Evolutionary conservation across 768 basidiomycete species (phyloP).

Genomic region (Trametes cinnabarina): DNA sequence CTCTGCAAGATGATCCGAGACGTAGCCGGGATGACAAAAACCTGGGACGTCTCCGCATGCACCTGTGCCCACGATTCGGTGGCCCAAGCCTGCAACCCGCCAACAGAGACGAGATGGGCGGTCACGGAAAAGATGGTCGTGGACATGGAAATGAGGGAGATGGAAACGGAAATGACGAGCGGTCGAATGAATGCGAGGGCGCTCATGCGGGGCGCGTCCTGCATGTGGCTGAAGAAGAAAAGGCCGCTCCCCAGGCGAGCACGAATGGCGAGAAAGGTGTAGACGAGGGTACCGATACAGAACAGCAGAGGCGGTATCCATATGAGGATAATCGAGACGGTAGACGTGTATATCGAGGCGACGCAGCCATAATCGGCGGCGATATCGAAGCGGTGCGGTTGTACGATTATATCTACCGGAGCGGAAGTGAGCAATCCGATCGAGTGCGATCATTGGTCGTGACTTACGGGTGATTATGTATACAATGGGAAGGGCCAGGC

Average conservation of each 20-base stretch:
- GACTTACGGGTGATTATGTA: conserved; percentile 36
- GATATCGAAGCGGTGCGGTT: conserved; percentile 38
- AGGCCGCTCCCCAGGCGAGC: conserved; percentile 45
- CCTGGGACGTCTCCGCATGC: conserved; percentile 23
- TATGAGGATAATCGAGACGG: conserved; percentile 39
- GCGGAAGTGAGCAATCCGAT: conserved; percentile 29
- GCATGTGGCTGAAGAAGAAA: conserved; percentile 26
- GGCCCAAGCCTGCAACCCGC: conserved; percentile 23
- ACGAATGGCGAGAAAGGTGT: conserved; percentile 38
- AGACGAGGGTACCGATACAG: conserved; percentile 31
- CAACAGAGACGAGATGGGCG: conserved; percentile 10
- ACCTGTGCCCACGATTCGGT: conserved; percentile 20
- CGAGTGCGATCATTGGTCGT: background rate
- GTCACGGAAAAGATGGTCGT: conserved; percentile 21
- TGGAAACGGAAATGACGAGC: conserved; percentile 18
- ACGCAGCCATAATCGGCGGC: conserved; percentile 33
- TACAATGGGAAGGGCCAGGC: conserved; percentile 26
- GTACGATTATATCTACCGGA: conserved; percentile 40
- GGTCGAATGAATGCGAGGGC: conserved; percentile 26
- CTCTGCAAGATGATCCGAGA: background rate
- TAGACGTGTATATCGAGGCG: conserved; percentile 37
- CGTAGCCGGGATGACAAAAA: conserved; percentile 11
- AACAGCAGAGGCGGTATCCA: conserved; percentile 37
- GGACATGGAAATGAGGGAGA: conserved; percentile 17
- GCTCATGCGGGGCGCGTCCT: conserved; percentile 17